These are phyloP conservation scores for Leersia perrieri DNA, from an alignment of 176 grass and related monocot genomes.

Conservation along the genomic window DNA sequence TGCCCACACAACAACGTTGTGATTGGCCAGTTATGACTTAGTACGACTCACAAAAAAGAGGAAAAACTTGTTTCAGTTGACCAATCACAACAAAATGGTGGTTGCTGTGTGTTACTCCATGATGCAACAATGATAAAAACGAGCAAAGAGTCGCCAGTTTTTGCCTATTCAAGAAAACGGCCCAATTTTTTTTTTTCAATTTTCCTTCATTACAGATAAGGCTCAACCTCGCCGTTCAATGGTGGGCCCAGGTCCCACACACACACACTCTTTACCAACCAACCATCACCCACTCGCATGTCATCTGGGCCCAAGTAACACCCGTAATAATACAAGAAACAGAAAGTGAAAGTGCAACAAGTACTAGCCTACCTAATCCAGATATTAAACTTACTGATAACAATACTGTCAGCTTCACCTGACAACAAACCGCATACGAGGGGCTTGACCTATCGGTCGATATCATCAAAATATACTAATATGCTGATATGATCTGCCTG, in stretches of 20 bases:
- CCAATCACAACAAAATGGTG: neutral
- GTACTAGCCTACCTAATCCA: neutral
- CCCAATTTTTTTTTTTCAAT: no score
- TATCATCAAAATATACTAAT: neutral
- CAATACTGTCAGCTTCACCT: neutral
- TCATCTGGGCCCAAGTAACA: neutral
- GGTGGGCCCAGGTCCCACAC: neutral
- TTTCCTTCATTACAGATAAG: constrained; percentile 18
- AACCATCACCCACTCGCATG: neutral
- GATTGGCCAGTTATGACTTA: neutral
- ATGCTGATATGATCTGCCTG: neutral
- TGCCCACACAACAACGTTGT: neutral
- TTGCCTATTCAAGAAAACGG: neutral
- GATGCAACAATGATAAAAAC: no score
- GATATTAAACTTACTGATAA: neutral
- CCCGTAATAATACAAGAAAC: neutral
- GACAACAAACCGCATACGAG: neutral
- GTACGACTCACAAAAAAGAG: neutral
- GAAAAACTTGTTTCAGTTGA: neutral
- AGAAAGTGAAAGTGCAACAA: neutral
- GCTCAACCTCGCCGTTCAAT: neutral
- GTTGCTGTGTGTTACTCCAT: no score
- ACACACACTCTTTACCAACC: neutral
- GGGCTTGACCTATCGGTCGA: neutral
- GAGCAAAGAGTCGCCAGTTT: no score